Evolutionary conservation across 768 basidiomycete genomes (phyloP).

Genomic region (Rhizopogon vesiculosus): DNA sequence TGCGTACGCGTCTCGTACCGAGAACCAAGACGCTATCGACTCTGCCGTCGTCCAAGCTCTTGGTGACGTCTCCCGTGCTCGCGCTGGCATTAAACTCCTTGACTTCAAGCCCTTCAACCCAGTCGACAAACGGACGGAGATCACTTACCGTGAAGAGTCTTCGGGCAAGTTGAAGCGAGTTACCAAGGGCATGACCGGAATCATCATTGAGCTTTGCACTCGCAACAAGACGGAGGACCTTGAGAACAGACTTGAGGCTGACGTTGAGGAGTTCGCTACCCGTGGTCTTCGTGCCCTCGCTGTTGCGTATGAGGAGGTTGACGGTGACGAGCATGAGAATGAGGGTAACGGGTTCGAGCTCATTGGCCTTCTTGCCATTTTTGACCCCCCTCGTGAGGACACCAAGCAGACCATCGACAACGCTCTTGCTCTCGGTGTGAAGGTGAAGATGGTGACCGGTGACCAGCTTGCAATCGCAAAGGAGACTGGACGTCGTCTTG

Average conservation of each 20-base stretch:
- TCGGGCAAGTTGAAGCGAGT: slow-evolving; percentile 97
- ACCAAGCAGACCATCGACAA: slow-evolving; percentile 99
- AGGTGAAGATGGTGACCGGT: slow-evolving; percentile 99
- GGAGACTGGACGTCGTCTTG: slow-evolving; percentile 97
- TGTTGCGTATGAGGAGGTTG: slow-evolving; percentile 91
- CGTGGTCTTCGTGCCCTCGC: slow-evolving; percentile 97
- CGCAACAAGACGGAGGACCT: slow-evolving; percentile 95
- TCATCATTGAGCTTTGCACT: slow-evolving; percentile 94
- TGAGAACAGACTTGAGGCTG: slow-evolving; percentile 87
- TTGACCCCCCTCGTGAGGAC: slow-evolving; percentile 95
- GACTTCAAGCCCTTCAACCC: slow-evolving; percentile 99
- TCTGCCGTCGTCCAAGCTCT: slow-evolving; percentile 78
- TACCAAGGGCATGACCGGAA: slow-evolving; percentile 99
- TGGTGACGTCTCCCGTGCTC: slow-evolving; percentile 68
- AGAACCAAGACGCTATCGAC: slow-evolving; percentile 99
- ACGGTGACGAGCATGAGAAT: slow-evolving; percentile 74
- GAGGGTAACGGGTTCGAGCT: slow-evolving; percentile 98
- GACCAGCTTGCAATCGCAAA: slow-evolving; percentile 99
- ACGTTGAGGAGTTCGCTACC: slow-evolving; percentile 92
- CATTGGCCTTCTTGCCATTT: slow-evolving; percentile 95
- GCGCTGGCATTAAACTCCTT: slow-evolving; percentile 89
- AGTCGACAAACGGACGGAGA: slow-evolving; percentile 98
- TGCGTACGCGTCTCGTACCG: slow-evolving; percentile 94
- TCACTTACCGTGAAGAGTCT: slow-evolving; percentile 92
- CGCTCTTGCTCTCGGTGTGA: slow-evolving; percentile 91